These are phyloP conservation scores for Pseudocohnilembus persalinus DNA, from an alignment of 169 alveolate genomes.

Conservation along the genomic window DNA sequence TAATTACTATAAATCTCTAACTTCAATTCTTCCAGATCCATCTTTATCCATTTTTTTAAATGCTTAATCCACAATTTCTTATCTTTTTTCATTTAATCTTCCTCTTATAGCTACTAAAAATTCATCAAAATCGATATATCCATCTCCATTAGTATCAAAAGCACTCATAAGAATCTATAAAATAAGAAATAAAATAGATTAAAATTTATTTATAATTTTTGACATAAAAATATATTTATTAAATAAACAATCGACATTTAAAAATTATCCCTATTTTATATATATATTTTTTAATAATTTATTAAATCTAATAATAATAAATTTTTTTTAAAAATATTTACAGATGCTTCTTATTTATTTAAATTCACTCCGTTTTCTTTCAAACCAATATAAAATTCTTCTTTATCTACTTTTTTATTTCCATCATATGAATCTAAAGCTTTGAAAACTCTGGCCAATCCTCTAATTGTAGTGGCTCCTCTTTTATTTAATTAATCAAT, in stretches of 20 bases:
- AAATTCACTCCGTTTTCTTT: conserved; percentile 79
- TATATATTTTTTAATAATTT: background rate
- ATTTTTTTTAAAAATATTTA: too few species aligned
- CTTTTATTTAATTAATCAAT: conserved; percentile 51
- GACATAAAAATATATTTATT: background rate
- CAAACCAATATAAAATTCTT: conserved; percentile 81
- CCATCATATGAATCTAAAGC: conserved; percentile 79
- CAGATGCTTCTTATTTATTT: conserved; percentile 72
- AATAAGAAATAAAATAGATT: background rate
- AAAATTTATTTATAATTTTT: background rate
- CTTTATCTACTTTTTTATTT: conserved; percentile 77
- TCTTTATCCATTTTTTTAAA: conserved; percentile 82
- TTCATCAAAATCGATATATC: conserved; percentile 84
- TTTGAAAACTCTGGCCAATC: conserved; percentile 78
- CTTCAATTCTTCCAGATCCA: conserved; percentile 73
- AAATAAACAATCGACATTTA: background rate
- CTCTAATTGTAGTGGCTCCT: conserved; percentile 77
- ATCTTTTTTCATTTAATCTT: conserved; percentile 71
- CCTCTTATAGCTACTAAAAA: conserved; percentile 84
- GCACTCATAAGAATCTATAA: conserved; percentile 45
- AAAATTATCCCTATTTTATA: background rate
- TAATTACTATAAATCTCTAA: conserved; percentile 65
- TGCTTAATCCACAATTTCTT: conserved; percentile 74
- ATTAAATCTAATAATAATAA: too few species aligned
- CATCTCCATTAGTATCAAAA: conserved; percentile 84